These are phyloP conservation scores for Coemansia furcata DNA, from an alignment of 192 early-diverging fungal genomes.

Conservation along the genomic window DNA sequence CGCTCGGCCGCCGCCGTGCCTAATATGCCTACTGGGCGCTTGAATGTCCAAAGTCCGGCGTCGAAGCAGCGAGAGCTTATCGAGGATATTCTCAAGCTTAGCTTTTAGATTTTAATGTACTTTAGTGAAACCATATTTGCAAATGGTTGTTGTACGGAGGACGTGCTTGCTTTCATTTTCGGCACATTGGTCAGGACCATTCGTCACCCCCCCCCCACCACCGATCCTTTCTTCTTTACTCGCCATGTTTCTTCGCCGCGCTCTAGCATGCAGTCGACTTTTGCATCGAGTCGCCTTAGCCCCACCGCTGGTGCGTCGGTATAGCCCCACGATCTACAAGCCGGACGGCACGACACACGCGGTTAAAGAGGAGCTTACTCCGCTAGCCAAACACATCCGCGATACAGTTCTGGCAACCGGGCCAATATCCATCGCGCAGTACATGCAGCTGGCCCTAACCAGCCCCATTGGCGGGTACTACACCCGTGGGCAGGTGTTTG, in stretches of 20 bases:
- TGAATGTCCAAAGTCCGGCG: neutral
- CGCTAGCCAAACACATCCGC: slow-evolving; percentile 59
- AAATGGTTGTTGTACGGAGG: neutral
- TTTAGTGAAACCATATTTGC: neutral
- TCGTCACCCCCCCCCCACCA: neutral
- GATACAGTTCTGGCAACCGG: slow-evolving; percentile 59
- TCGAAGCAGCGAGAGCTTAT: slow-evolving; percentile 27
- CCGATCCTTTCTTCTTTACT: neutral
- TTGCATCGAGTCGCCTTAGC: neutral
- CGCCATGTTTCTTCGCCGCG: neutral
- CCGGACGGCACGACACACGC: slow-evolving; percentile 8
- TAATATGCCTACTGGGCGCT: neutral
- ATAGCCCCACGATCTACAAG: slow-evolving; percentile 9
- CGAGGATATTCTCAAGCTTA: slow-evolving; percentile 26
- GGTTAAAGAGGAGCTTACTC: slow-evolving; percentile 55
- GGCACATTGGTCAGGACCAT: neutral
- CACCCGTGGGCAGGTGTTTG: slow-evolving; percentile 89
- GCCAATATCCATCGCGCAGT: slow-evolving; percentile 77
- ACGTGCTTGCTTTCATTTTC: neutral
- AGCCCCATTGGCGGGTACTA: slow-evolving; percentile 94
- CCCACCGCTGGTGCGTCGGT: neutral
- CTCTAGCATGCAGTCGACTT: neutral
- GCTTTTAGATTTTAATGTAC: slow-evolving; percentile 1
- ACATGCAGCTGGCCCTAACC: slow-evolving; percentile 83
- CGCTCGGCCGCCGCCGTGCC: neutral